These are phyloP conservation scores for Zygosaccharomyces bailii DNA, from an alignment of 805 yeast species.

Conservation along the genomic window DNA sequence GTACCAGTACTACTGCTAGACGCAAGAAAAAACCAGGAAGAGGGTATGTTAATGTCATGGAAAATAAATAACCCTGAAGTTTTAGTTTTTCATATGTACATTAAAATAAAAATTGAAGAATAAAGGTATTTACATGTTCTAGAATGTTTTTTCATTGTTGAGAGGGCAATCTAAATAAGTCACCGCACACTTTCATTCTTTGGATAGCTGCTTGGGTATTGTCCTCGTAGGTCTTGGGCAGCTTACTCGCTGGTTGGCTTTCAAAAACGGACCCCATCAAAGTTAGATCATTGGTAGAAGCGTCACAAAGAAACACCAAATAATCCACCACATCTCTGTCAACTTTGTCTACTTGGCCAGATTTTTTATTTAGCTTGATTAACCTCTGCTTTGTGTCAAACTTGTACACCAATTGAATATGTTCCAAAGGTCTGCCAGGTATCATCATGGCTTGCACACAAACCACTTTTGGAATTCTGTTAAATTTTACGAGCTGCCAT, in stretches of 20 bases:
- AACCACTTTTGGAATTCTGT: slow-evolving; percentile 66
- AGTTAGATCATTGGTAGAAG: slow-evolving; percentile 52
- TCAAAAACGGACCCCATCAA: slow-evolving; percentile 70
- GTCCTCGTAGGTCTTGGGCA: slow-evolving; percentile 30
- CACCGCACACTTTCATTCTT: slow-evolving; percentile 34
- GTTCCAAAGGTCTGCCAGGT: slow-evolving; percentile 51
- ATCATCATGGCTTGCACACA: slow-evolving; percentile 64
- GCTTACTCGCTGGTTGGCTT: slow-evolving; percentile 42
- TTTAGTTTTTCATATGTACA: background rate
- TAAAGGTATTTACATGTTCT: slow-evolving; percentile 6
- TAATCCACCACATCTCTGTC: slow-evolving; percentile 59
- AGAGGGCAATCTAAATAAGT: slow-evolving; percentile 30
- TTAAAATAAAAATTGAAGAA: background rate
- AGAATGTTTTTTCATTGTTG: slow-evolving; percentile 1
- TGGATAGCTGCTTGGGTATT: slow-evolving; percentile 27
- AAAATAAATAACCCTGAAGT: slow-evolving; percentile 18
- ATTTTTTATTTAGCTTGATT: slow-evolving; percentile 44
- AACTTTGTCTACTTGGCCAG: slow-evolving; percentile 44
- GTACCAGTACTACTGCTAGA: slow-evolving; percentile 32
- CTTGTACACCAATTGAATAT: slow-evolving; percentile 58
- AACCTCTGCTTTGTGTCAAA: slow-evolving; percentile 62
- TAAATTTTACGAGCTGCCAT: slow-evolving; percentile 76
- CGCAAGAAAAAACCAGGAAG: slow-evolving; percentile 47
- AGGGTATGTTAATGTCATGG: slow-evolving; percentile 69
- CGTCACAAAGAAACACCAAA: slow-evolving; percentile 58